Base-by-base conservation (phyloP, 495 filamentous ascomycete species). In the Lasiosphaeriaceae sp. region DNA sequence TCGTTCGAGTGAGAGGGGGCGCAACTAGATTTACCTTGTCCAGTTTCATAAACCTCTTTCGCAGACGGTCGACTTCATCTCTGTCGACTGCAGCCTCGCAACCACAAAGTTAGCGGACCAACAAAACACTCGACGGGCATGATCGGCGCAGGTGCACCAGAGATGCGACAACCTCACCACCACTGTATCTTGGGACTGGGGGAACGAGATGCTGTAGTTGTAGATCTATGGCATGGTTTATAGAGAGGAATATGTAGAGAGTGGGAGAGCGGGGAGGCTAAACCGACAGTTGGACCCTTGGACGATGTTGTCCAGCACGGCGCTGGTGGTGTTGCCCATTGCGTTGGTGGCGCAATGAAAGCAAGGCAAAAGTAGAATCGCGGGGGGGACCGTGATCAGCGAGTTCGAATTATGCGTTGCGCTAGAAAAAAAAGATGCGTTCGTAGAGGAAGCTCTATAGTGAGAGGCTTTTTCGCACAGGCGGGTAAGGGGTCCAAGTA, bases 1-100 rank as follows among this genome's bases (percentile, higher is more conserved):
- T 31, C 9, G 26, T 31, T 3, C 9, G 26, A 9, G 26, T 9
- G 26, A 31, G 26, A 31, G 3, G 26, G 9, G 26, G n/a, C n/a
- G n/a, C n/a, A 31, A 31, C 9, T 31, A 4, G 26, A n/a, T 9
- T 31, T 68, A 93, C 93, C 83, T 96, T 98, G 72, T 98, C 94
- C 45, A 98, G 80, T 72, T 99, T 99, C 93, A 97, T 97, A 67
- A 99, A 99, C 54, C 93, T 83, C 76, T 97, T 99, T 61, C 90
- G 84, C 60, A 99, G 79, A 58, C 95, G 81, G 65, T 97, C 94
- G 24, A 99, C 92, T 71, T 99, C 94, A 63, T 97, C 94, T 63
- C 88, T 84, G 75, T 99, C 89, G 79, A 99, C 94, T 99, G 66
- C 59, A 26, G 58, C 24, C 59, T 50, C 17, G 26, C n/a, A 34